These are phyloP conservation scores for Cercospora sojina DNA, from an alignment of 2,329 filamentous ascomycete species.

Conservation along the genomic window DNA sequence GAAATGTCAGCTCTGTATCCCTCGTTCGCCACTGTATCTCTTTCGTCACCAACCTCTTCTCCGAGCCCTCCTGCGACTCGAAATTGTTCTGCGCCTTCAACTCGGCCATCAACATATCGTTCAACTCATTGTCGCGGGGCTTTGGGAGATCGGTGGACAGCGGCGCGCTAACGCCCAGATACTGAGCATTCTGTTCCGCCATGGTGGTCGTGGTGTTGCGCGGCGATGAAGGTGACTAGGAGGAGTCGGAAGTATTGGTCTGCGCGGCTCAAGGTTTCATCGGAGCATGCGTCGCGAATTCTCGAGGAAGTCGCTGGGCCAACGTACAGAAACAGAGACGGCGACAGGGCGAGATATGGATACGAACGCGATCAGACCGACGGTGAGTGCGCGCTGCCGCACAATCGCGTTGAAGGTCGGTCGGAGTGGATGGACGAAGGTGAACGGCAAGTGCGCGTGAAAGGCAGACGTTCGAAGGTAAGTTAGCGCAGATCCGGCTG, in stretches of 20 bases:
- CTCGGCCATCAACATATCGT: constrained; percentile 77
- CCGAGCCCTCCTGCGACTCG: constrained; percentile 76
- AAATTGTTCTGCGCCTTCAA: constrained; percentile 89
- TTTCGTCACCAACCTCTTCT: constrained; percentile 64
- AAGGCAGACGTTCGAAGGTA: background rate
- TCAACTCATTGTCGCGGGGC: constrained; percentile 71
- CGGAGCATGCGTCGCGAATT: constrained; percentile 6
- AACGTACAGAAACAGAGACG: background rate
- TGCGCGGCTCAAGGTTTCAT: constrained; percentile 13
- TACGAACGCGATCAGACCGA: constrained; percentile 4
- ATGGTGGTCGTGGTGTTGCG: constrained; percentile 10
- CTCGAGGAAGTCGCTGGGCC: background rate
- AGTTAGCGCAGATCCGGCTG: constrained; percentile 10
- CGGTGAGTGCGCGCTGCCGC: background rate
- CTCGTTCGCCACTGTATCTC: background rate
- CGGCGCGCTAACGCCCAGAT: constrained; percentile 46
- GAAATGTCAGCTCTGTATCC: constrained; percentile 19
- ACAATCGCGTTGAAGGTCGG: constrained; percentile 1
- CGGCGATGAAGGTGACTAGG: constrained; percentile 6
- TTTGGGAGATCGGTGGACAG: constrained; percentile 78
- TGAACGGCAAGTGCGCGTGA: constrained; percentile 9
- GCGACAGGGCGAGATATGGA: constrained; percentile 10
- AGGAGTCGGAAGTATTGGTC: constrained; percentile 4
- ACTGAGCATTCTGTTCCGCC: constrained; percentile 22
- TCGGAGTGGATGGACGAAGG: constrained; percentile 1